These are phyloP conservation scores for Tolypocladium endophyticum DNA, from an alignment of 2,329 filamentous ascomycete genomes.

Conservation along the genomic window DNA sequence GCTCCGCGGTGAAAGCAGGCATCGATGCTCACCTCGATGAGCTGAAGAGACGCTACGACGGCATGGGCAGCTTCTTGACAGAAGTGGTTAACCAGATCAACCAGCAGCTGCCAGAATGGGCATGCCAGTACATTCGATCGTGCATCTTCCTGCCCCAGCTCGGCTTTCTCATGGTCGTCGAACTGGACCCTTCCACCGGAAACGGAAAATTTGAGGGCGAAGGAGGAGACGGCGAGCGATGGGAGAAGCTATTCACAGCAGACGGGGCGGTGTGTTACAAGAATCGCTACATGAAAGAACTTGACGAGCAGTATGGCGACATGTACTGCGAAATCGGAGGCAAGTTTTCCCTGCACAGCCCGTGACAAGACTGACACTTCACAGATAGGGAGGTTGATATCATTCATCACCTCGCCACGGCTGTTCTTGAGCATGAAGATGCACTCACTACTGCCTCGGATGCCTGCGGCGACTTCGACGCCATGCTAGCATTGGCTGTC, in stretches of 20 bases:
- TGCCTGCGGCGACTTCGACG: constrained; percentile 78
- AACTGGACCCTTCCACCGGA: constrained; percentile 37
- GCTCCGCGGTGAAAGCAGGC: constrained; percentile 62
- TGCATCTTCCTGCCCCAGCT: constrained; percentile 89
- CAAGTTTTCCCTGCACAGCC: constrained; percentile 23
- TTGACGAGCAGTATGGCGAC: constrained; percentile 77
- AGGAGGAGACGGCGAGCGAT: constrained; percentile 43
- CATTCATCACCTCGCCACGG: constrained; percentile 63
- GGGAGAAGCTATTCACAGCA: constrained; percentile 70
- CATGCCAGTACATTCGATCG: constrained; percentile 45
- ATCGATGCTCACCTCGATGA: constrained; percentile 67
- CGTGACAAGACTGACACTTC: constrained; percentile 9
- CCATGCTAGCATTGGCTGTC: constrained; percentile 67
- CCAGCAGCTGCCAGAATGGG: constrained; percentile 49
- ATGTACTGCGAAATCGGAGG: constrained; percentile 76
- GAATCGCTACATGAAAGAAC: constrained; percentile 65
- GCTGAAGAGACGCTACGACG: constrained; percentile 67
- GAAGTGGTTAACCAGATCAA: constrained; percentile 56
- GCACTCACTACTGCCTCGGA: constrained; percentile 62
- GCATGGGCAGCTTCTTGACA: constrained; percentile 63
- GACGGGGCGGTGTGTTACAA: constrained; percentile 75
- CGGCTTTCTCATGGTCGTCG: constrained; percentile 75
- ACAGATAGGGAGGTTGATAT: constrained; percentile 83
- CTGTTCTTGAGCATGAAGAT: constrained; percentile 58
- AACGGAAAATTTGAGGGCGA: constrained; percentile 54